Conservation (phyloP, 805 yeast species). For the Yarrowia deformans region DNA sequence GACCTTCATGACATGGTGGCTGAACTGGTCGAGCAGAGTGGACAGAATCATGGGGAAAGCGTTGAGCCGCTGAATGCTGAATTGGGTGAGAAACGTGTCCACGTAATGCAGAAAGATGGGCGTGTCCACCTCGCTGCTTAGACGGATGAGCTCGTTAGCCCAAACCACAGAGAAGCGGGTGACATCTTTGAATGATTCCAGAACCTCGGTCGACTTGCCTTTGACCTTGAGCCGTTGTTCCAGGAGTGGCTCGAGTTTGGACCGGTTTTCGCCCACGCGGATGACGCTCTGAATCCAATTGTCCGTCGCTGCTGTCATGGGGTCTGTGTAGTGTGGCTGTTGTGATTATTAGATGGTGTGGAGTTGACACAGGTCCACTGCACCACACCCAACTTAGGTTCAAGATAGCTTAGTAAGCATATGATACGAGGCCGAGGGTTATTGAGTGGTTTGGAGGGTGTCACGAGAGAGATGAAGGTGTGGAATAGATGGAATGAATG, state of each 20-base stretch:
- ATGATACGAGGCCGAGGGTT: not conserved
- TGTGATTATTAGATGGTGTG: not conserved
- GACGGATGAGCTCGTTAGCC: constrained; percentile 27
- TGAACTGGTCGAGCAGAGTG: not conserved
- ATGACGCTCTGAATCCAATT: constrained; percentile 11
- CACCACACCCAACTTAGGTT: not conserved
- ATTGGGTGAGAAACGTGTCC: constrained; percentile 12
- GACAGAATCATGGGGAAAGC: constrained; percentile 1
- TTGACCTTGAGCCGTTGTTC: constrained; percentile 21
- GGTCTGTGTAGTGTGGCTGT: not conserved
- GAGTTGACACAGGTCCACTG: constrained; percentile 8
- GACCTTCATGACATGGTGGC: constrained; percentile 8
- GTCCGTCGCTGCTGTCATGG: constrained; percentile 17
- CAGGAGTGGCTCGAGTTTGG: constrained; percentile 2
- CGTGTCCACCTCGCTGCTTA: constrained; percentile 13
- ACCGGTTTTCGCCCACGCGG: constrained; percentile 7
- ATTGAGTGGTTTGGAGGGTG: too few species aligned
- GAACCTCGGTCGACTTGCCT: constrained; percentile 12
- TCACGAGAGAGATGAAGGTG: too few species aligned
- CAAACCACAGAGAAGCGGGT: constrained; percentile 16
- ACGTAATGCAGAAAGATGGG: constrained; percentile 20
- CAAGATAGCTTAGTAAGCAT: not conserved
- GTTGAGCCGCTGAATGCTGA: not conserved
- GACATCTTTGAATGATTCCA: constrained; percentile 28
- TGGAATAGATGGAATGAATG: too few species aligned